Evolutionary conservation across 441 rosid genomes (phyloP).

Genomic region (Pelargonium fulgidum): DNA sequence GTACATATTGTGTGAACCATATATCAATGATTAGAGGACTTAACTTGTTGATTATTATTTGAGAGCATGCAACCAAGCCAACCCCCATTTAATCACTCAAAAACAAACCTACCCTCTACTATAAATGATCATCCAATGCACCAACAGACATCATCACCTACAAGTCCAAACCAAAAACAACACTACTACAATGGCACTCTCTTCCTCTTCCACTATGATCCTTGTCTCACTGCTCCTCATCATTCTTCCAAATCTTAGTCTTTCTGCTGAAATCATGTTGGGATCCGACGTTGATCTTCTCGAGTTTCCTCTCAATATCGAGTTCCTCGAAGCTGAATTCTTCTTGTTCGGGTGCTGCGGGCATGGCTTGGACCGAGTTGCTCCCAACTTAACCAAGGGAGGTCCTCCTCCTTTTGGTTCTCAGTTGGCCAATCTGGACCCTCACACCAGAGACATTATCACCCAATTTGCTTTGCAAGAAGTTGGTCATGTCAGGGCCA

Average conservation of each 20-base stretch:
- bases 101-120: conserved; percentile 4
- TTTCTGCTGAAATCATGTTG: background rate
- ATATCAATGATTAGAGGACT: too few relatives aligned
- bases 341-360: conserved; percentile 69
- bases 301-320: conserved; percentile 76
- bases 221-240: background rate
- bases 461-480: conserved; percentile 82
- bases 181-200: background rate
- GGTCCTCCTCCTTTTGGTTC: conserved; percentile 73
- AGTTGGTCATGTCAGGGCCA: conserved; percentile 87
- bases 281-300: conserved; percentile 46
- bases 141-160: background rate
- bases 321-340: conserved; percentile 83
- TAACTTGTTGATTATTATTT: background rate
- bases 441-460: conserved; percentile 55
- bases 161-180: background rate
- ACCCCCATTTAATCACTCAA: background rate
- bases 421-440: conserved; percentile 49
- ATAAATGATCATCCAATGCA: background rate
- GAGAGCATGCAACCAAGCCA: background rate
- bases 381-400: conserved; percentile 57
- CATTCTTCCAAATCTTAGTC: background rate
- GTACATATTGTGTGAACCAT: background rate
- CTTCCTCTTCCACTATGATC: background rate
- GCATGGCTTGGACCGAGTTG: conserved; percentile 58